These are phyloP conservation scores for Suillus plorans DNA, from an alignment of 768 basidiomycete species.

Conservation along the genomic window DNA sequence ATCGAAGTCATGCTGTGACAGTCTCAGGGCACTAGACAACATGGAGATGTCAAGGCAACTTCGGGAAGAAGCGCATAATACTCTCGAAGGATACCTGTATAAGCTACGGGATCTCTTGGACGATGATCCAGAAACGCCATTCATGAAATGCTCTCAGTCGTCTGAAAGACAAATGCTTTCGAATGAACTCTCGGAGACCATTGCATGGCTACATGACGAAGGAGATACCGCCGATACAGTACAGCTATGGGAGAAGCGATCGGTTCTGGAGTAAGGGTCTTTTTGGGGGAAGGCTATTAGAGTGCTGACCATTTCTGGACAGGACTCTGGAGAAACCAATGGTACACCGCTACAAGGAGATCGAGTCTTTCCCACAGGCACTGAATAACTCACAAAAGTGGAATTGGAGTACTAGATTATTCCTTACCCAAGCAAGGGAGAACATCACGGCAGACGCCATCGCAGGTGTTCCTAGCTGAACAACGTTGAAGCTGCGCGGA, in stretches of 20 bases:
- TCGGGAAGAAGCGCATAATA: conserved; percentile 88
- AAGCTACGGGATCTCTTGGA: conserved; percentile 79
- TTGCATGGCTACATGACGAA: conserved; percentile 80
- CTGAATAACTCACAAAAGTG: conserved; percentile 83
- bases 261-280: conserved; percentile 72
- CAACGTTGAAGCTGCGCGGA: conserved; percentile 91
- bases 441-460: conserved; percentile 71
- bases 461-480: conserved; percentile 75
- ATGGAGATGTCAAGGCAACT: conserved; percentile 75
- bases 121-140: conserved; percentile 65
- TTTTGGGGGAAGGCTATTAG: not conserved
- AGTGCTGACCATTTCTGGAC: conserved; percentile 11
- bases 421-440: conserved; percentile 74
- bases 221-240: conserved; percentile 81
- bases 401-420: conserved; percentile 86
- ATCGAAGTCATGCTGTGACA: conserved; percentile 29
- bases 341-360: conserved; percentile 86
- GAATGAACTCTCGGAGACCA: conserved; percentile 69
- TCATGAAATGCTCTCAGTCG: conserved; percentile 81
- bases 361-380: conserved; percentile 78
- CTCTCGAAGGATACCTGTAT: conserved; percentile 93
- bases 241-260: conserved; percentile 72
- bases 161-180: conserved; percentile 67
- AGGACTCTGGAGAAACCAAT: conserved; percentile 81
- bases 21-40: conserved; percentile 75